These are phyloP conservation scores for Arabidopsis hybrid DNA, from an alignment of 441 rosid species.

Conservation along the genomic window DNA sequence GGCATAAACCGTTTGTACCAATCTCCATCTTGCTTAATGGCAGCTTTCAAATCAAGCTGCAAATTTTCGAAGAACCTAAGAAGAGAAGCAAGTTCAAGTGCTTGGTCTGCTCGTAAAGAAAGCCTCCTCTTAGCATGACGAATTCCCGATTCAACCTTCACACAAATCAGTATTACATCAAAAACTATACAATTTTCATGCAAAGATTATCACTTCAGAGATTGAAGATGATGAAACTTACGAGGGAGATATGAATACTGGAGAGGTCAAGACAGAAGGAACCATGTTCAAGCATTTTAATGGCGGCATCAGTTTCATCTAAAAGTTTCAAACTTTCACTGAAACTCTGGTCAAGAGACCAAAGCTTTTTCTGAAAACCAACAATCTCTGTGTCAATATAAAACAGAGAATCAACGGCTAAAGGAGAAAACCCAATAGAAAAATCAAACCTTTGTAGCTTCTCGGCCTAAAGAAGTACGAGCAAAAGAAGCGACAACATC, in stretches of 20 bases:
- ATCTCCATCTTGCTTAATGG: constrained; percentile 72
- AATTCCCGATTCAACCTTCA: constrained; percentile 70
- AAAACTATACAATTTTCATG: constrained; percentile 15
- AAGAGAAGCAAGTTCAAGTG: constrained; percentile 66
- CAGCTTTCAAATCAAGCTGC: constrained; percentile 76
- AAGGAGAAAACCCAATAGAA: not conserved
- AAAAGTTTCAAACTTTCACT: constrained; percentile 74
- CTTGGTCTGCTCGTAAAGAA: constrained; percentile 66
- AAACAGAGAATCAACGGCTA: constrained; percentile 9
- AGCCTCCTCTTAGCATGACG: constrained; percentile 56
- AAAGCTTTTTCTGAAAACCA: constrained; percentile 56
- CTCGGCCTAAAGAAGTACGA: constrained; percentile 74
- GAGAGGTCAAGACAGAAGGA: constrained; percentile 71
- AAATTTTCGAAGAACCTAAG: constrained; percentile 60
- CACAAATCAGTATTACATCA: constrained; percentile 21
- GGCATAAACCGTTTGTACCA: constrained; percentile 80
- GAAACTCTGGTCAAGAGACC: constrained; percentile 67
- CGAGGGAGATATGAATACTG: constrained; percentile 59
- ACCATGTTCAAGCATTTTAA: constrained; percentile 75
- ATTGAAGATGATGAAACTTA: constrained; percentile 25
- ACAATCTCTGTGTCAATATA: not conserved
- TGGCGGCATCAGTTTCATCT: constrained; percentile 82
- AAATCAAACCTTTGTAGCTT: constrained; percentile 62
- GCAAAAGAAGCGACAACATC: constrained; percentile 83
- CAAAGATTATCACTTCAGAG: not conserved